Percentiles rank a stretch among this genome's conserved stretches.
These are phyloP conservation scores for Lumnitzera racemosa DNA, from an alignment of 345 rosid genomes.

Conservation along the genomic window DNA sequence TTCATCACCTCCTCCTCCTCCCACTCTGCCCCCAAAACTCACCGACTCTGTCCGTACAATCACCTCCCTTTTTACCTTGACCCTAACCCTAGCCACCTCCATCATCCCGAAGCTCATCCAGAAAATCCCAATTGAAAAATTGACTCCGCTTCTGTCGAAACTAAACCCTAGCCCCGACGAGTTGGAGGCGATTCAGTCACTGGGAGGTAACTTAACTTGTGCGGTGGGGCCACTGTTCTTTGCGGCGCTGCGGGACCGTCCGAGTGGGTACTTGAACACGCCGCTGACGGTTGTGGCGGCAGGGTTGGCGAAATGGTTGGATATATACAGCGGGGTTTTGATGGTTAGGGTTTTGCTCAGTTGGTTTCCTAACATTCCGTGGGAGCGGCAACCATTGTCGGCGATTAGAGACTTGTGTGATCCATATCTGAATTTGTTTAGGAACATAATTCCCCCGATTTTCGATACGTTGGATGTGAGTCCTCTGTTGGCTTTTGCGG, in stretches of 20 bases:
- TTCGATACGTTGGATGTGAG: conserved; percentile 79
- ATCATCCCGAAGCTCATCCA: conserved; percentile 20
- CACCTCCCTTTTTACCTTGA: conserved; percentile 24
- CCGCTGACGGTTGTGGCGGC: conserved; percentile 84
- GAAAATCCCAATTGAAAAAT: conserved; percentile 10
- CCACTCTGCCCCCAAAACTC: conserved; percentile 12
- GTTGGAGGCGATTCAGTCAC: conserved; percentile 17
- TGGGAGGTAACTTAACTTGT: conserved; percentile 16
- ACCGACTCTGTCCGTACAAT: conserved; percentile 36
- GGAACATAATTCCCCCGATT: conserved; percentile 74
- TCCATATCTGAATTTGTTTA: conserved; percentile 79
- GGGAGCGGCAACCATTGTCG: conserved; percentile 82
- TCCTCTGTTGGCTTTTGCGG: conserved; percentile 76
- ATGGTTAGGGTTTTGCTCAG: conserved; percentile 90
- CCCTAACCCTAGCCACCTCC: conserved; percentile 18
- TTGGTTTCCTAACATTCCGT: conserved; percentile 92
- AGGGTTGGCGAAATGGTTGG: conserved; percentile 80
- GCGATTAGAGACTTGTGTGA: conserved; percentile 83
- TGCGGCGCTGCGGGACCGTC: conserved; percentile 47
- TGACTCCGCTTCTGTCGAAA: conserved; percentile 12
- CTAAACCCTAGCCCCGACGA: conserved; percentile 19
- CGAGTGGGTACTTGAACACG: conserved; percentile 49
- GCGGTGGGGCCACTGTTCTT: conserved; percentile 51
- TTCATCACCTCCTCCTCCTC: neutral
- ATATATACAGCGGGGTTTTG: conserved; percentile 78